Evolutionary conservation across 495 filamentous ascomycete species (phyloP).

Genomic region (Penicillium salamii): DNA sequence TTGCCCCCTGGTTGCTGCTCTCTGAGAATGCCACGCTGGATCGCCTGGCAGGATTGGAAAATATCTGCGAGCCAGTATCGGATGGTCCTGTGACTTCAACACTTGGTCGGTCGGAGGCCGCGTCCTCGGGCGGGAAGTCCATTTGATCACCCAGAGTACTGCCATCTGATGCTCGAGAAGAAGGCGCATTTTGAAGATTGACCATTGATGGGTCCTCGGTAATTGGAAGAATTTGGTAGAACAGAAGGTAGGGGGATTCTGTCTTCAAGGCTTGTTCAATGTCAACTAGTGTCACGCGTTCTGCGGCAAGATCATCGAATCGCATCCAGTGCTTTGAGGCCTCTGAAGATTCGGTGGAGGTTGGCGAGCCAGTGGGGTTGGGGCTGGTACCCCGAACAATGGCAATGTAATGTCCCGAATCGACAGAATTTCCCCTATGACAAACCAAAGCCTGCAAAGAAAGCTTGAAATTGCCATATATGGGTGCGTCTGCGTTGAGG

Average conservation of each 20-base stretch:
- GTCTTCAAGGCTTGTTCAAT: conserved; percentile 70
- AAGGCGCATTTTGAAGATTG: conserved; percentile 50
- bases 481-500: conserved; percentile 57
- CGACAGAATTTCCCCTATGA: conserved; percentile 82
- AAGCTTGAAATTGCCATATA: conserved; percentile 83
- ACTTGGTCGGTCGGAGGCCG: conserved; percentile 36
- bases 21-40: conserved; percentile 32
- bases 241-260: conserved; percentile 92
- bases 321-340: conserved; percentile 73
- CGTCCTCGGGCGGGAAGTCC: conserved; percentile 16
- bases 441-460: conserved; percentile 86
- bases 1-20: conserved; percentile 28
- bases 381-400: conserved; percentile 65
- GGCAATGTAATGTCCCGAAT: conserved; percentile 88
- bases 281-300: conserved; percentile 72
- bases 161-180: conserved; percentile 49
- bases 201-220: conserved; percentile 61
- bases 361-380: conserved; percentile 44
- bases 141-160: conserved; percentile 7
- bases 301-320: conserved; percentile 77
- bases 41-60: conserved; percentile 12
- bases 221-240: conserved; percentile 91
- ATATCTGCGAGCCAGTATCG: conserved; percentile 3
- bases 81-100: conserved; percentile 40
- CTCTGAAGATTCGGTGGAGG: conserved; percentile 46